These are phyloP conservation scores for Warburgia ugandensis DNA, from an alignment of 164 flowering plant genomes.

Conservation along the genomic window DNA sequence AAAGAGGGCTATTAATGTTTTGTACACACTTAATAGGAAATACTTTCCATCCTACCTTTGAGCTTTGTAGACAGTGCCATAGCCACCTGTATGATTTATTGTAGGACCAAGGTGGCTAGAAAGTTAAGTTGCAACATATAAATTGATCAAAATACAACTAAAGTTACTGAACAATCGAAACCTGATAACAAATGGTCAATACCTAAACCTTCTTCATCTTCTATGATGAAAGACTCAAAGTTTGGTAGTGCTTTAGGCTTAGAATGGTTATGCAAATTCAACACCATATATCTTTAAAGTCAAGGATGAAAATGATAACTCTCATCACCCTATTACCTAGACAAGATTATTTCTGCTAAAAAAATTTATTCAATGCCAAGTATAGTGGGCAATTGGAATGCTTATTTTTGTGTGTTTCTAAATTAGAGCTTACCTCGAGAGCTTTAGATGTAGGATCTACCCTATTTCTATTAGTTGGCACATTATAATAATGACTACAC, in stretches of 20 bases:
- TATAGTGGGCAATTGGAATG: not conserved
- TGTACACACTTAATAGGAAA: constrained; percentile 34
- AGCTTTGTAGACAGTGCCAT: constrained; percentile 45
- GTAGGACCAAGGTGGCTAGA: not conserved
- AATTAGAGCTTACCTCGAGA: constrained; percentile 21
- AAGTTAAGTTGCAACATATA: not conserved
- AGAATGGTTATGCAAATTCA: no score
- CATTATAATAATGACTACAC: constrained; percentile 11
- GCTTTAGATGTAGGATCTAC: constrained; percentile 8
- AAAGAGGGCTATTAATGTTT: not conserved
- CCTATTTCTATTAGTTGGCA: constrained; percentile 16
- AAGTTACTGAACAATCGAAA: no score
- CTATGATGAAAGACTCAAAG: no score
- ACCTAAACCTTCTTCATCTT: no score
- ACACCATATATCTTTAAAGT: no score
- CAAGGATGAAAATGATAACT: no score
- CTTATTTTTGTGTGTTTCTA: not conserved
- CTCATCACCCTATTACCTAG: no score
- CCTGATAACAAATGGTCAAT: constrained; percentile 14
- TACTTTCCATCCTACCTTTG: constrained; percentile 21
- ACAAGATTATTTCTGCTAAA: no score
- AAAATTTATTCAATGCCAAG: no score
- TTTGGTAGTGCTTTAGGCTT: no score
- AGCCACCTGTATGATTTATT: constrained; percentile 31
- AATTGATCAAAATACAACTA: no score